A percentile compares a stretch with the other conserved stretches of the same genome.
These are phyloP conservation scores for Umbelopsis vinacea DNA, from an alignment of 192 early-diverging fungal genomes.

Conservation along the genomic window DNA sequence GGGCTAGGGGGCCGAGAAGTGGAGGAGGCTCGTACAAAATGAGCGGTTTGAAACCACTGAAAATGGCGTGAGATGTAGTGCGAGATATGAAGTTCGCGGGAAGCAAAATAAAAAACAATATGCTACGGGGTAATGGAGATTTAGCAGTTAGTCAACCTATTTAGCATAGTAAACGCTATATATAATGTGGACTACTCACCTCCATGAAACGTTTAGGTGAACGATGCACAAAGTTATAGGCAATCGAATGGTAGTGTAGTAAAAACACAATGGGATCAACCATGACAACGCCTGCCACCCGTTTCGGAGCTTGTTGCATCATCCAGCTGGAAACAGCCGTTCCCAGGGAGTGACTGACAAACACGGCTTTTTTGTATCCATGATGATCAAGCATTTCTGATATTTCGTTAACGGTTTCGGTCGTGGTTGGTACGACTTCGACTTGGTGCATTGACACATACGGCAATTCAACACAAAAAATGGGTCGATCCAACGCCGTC, in stretches of 20 bases:
- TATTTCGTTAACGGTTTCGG: conserved; percentile 59
- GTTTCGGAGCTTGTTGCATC: conserved; percentile 52
- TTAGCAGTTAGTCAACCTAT: not conserved
- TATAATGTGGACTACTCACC: conserved; percentile 9
- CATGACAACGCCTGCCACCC: conserved; percentile 57
- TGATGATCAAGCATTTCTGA: conserved; percentile 57
- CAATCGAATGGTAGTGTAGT: conserved; percentile 63
- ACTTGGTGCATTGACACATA: conserved; percentile 70
- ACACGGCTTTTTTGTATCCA: conserved; percentile 56
- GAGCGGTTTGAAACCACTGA: conserved; percentile 50
- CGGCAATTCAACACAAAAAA: conserved; percentile 61
- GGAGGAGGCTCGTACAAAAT: conserved; percentile 34
- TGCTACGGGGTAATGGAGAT: conserved; percentile 41
- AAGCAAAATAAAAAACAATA: conserved; percentile 60
- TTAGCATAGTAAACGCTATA: not conserved
- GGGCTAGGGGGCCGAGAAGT: conserved; percentile 7
- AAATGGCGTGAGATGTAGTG: conserved; percentile 60
- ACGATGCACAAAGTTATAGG: conserved; percentile 63
- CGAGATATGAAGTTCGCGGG: conserved; percentile 66
- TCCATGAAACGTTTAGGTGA: conserved; percentile 39
- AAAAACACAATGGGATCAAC: conserved; percentile 72
- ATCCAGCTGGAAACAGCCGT: conserved; percentile 65
- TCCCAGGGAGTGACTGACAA: conserved; percentile 71
- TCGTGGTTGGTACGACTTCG: conserved; percentile 56
- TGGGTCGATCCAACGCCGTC: conserved; percentile 45